Evolutionary conservation across 805 yeast genomes (phyloP).

Genomic region (Starmerella apis): DNA sequence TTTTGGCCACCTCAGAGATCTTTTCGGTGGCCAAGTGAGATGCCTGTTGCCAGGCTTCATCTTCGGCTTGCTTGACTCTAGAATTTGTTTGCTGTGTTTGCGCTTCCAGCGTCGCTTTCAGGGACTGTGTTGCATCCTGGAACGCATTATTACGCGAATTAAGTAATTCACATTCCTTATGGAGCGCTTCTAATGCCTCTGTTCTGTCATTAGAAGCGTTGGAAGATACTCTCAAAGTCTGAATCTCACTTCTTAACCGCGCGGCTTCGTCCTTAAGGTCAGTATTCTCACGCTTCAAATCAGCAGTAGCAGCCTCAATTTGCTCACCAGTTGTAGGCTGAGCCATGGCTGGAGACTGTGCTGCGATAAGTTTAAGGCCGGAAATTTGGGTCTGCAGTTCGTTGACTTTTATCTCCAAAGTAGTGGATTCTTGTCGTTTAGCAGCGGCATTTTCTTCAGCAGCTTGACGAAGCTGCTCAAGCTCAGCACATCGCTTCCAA

Average conservation of each 20-base stretch:
- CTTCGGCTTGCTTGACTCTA: background rate
- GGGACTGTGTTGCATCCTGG: background rate
- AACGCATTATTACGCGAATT: background rate
- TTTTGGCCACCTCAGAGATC: background rate
- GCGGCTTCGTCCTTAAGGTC: background rate
- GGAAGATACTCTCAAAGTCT: background rate
- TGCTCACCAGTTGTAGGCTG: no score
- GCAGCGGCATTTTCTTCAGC: background rate
- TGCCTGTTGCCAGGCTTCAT: background rate
- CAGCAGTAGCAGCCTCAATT: background rate
- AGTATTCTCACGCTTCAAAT: background rate
- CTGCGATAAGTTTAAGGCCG: background rate
- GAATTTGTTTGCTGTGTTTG: background rate
- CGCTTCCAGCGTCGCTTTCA: background rate
- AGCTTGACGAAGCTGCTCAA: background rate
- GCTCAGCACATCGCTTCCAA: conserved; percentile 6
- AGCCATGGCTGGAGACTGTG: background rate
- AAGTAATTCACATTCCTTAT: background rate
- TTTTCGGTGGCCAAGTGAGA: background rate
- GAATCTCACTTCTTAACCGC: background rate
- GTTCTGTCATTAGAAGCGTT: background rate
- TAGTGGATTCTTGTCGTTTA: background rate
- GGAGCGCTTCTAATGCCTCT: background rate
- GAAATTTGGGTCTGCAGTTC: conserved; percentile 4
- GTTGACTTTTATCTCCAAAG: background rate